Conservation (phyloP, 1,139 yeast genomes). For the Scheffersomyces parashehatae region DNA sequence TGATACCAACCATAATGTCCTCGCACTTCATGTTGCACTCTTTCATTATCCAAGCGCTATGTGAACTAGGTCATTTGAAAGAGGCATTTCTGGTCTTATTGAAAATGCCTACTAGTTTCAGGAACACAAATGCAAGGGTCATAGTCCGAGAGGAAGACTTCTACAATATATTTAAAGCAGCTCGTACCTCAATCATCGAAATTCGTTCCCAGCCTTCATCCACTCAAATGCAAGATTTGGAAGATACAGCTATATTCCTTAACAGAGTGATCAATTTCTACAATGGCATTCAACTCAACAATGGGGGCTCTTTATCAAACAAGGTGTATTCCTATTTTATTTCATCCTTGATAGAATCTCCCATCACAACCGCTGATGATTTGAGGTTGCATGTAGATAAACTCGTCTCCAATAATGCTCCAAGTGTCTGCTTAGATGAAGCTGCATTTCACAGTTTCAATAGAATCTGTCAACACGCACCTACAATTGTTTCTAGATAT, state of each 20-base stretch:
- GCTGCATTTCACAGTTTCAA: not conserved
- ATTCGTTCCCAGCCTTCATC: not conserved
- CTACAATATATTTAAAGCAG: slow-evolving; percentile 12
- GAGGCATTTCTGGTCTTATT: slow-evolving; percentile 29
- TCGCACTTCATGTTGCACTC: slow-evolving; percentile 27
- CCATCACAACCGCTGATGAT: slow-evolving; percentile 4
- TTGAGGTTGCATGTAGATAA: slow-evolving; percentile 1
- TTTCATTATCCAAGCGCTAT: slow-evolving; percentile 29
- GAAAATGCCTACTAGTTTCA: slow-evolving; percentile 18
- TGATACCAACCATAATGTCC: slow-evolving; percentile 19
- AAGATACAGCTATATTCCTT: not conserved
- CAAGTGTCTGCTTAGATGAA: not conserved
- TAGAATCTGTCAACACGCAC: not conserved
- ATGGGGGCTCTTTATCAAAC: not conserved
- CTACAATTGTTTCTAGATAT: not conserved
- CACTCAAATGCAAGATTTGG: not conserved
- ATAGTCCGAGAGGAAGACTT: slow-evolving; percentile 22
- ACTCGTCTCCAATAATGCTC: not conserved
- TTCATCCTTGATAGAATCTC: slow-evolving; percentile 2
- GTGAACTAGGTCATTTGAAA: slow-evolving; percentile 22
- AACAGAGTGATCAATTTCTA: slow-evolving; percentile 3
- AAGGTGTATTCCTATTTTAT: slow-evolving; percentile 4
- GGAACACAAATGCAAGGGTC: slow-evolving; percentile 7
- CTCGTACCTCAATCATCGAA: not conserved
- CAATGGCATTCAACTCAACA: not conserved